phyloP scores from a whole-genome alignment of 2,329 filamentous ascomycete genomes.

The Raffaelea albimanens region DNA sequence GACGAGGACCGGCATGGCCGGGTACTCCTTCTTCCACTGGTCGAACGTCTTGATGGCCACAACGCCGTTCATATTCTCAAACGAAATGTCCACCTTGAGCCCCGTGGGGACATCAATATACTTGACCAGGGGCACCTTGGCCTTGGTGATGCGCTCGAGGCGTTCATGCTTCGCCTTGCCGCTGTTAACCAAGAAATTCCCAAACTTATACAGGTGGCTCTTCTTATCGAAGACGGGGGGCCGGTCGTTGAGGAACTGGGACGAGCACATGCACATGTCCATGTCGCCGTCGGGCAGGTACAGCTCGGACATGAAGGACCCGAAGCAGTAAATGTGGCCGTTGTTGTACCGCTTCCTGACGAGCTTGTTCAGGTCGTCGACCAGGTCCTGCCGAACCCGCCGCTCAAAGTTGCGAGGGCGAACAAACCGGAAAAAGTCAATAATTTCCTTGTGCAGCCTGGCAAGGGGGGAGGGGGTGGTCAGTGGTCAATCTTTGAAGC shows the following conservation, averaged over 20 bases:
- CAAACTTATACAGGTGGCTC: slow-evolving; percentile 52
- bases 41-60: slow-evolving; percentile 72
- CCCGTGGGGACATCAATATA: slow-evolving; percentile 71
- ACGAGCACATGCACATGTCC: slow-evolving; percentile 73
- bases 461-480: background rate
- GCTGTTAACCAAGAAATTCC: slow-evolving; percentile 44
- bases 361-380: slow-evolving; percentile 55
- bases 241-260: slow-evolving; percentile 45
- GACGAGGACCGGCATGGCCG: slow-evolving; percentile 78
- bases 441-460: slow-evolving; percentile 81
- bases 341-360: slow-evolving; percentile 50
- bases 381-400: slow-evolving; percentile 60
- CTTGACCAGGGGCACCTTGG: slow-evolving; percentile 88
- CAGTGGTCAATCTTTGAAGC: background rate
- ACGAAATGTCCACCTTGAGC: slow-evolving; percentile 84
- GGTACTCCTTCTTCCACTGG: slow-evolving; percentile 69
- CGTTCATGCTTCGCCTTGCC: slow-evolving; percentile 48
- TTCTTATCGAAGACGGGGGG: slow-evolving; percentile 39
- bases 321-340: slow-evolving; percentile 65
- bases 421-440: slow-evolving; percentile 82
- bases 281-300: slow-evolving; percentile 72
- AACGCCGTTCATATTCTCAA: slow-evolving; percentile 82
- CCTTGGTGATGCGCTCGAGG: slow-evolving; percentile 60
- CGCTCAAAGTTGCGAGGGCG: slow-evolving; percentile 70
- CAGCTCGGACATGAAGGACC: slow-evolving; percentile 84